Conservation (phyloP, 2,329 filamentous ascomycete genomes). For the Corinectria fuckeliana region DNA sequence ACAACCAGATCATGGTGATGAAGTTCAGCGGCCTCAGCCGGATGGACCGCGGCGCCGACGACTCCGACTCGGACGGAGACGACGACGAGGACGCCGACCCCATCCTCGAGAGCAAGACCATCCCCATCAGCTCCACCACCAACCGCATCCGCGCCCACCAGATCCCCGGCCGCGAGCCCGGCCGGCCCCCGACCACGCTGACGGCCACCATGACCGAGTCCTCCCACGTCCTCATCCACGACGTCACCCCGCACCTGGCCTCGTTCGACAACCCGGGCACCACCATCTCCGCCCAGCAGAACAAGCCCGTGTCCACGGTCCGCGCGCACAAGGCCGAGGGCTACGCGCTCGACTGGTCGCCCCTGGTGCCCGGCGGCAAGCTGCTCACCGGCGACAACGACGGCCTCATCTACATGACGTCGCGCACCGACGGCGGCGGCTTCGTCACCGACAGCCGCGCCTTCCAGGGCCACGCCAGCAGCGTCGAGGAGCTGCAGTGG, state of each 20-base stretch:
- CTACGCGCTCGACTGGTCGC: conserved; percentile 97
- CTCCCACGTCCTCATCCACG: conserved; percentile 87
- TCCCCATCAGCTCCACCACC: conserved; percentile 85
- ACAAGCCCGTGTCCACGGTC: conserved; percentile 87
- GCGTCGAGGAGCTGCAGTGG: conserved; percentile 96
- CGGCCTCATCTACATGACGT: conserved; percentile 88
- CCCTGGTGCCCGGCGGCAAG: conserved; percentile 76
- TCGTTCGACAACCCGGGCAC: conserved; percentile 91
- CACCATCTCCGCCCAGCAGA: conserved; percentile 79
- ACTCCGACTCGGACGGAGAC: conserved; percentile 74
- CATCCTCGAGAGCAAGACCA: conserved; percentile 90
- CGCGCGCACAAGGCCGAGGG: conserved; percentile 92
- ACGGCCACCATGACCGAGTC: conserved; percentile 94
- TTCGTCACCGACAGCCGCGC: conserved; percentile 87
- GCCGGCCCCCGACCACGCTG: conserved; percentile 78
- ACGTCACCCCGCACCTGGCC: conserved; percentile 86
- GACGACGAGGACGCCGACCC: conserved; percentile 83
- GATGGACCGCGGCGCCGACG: conserved; percentile 76
- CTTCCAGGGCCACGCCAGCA: conserved; percentile 83
- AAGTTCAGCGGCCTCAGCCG: conserved; percentile 91
- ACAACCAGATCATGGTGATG: conserved; percentile 95
- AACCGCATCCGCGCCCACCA: conserved; percentile 94
- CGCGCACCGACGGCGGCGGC: conserved; percentile 83
- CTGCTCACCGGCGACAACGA: conserved; percentile 91
- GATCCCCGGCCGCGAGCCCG: conserved; percentile 72